These are phyloP conservation scores for Microdochium trichocladiopsis DNA, from an alignment of 2,329 filamentous ascomycete genomes.

Conservation along the genomic window DNA sequence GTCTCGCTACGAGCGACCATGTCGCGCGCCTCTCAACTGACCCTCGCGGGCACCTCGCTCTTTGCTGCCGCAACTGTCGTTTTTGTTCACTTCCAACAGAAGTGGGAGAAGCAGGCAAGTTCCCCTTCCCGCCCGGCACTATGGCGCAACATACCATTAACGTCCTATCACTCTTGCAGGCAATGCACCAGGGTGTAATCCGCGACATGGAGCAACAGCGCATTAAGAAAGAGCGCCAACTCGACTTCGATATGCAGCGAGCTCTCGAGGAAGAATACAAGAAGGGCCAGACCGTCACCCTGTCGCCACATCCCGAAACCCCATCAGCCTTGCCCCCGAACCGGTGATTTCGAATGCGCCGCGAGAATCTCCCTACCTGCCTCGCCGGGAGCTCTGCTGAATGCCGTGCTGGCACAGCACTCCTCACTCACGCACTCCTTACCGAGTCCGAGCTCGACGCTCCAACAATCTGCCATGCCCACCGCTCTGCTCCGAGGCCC, in stretches of 20 bases:
- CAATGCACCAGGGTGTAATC: conserved; percentile 92
- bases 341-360: background rate
- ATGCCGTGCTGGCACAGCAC: too few relatives aligned
- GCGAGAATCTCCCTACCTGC: too few relatives aligned
- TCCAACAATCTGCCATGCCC: too few relatives aligned
- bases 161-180: conserved; percentile 38
- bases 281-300: conserved; percentile 70
- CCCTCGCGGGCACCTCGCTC: conserved; percentile 69
- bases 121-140: conserved; percentile 6
- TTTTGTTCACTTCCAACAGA: conserved; percentile 86
- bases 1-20: conserved; percentile 41
- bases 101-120: conserved; percentile 73
- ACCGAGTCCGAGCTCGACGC: too few relatives aligned
- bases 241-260: conserved; percentile 90
- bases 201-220: conserved; percentile 93
- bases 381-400: too few relatives aligned
- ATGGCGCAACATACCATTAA: conserved; percentile 1
- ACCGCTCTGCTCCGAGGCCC: too few relatives aligned
- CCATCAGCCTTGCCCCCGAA: background rate
- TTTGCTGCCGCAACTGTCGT: conserved; percentile 70
- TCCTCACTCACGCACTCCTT: too few relatives aligned
- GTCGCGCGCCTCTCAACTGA: conserved; percentile 87
- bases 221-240: conserved; percentile 80
- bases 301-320: background rate
- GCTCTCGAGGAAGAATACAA: conserved; percentile 83